Evolutionary conservation across 306 rosid species (phyloP).

Genomic region (Corylus americana): DNA sequence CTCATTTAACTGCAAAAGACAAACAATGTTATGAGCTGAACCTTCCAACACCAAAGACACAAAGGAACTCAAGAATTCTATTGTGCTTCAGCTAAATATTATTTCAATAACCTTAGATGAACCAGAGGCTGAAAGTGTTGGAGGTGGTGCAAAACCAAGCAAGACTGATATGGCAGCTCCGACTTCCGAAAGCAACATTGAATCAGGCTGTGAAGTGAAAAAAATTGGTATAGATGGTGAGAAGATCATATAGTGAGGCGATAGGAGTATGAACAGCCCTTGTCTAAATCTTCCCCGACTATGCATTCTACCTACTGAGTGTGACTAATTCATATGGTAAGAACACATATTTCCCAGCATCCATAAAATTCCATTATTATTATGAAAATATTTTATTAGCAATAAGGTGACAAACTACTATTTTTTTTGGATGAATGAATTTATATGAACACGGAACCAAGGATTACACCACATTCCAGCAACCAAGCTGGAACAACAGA

Average conservation of each 20-base stretch:
- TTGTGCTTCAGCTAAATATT: conserved; percentile 6
- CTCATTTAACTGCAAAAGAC: conserved; percentile 73
- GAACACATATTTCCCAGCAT: not conserved
- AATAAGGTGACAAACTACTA: not conserved
- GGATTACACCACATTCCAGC: too few relatives aligned
- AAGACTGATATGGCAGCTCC: conserved; percentile 79
- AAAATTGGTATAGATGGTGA: conserved; percentile 14
- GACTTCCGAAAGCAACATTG: conserved; percentile 62
- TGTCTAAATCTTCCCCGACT: not conserved
- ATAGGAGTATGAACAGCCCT: not conserved
- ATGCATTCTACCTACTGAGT: not conserved
- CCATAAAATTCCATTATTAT: not conserved
- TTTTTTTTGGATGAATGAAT: not conserved
- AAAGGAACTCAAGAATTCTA: conserved; percentile 16
- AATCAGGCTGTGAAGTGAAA: conserved; percentile 51
- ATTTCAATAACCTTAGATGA: conserved; percentile 73
- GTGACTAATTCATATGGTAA: not conserved
- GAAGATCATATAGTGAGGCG: not conserved
- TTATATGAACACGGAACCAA: too few relatives aligned
- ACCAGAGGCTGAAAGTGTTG: conserved; percentile 63
- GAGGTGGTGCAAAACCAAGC: conserved; percentile 88
- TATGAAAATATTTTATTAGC: not conserved
- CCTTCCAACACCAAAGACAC: not conserved
- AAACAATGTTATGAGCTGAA: conserved; percentile 28
- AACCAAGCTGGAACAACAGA: too few relatives aligned